A percentile compares a stretch with the other conserved stretches of the same genome.
Conservation (phyloP, 2,329 filamentous ascomycete species). For the Dichotomopilus funicola region DNA sequence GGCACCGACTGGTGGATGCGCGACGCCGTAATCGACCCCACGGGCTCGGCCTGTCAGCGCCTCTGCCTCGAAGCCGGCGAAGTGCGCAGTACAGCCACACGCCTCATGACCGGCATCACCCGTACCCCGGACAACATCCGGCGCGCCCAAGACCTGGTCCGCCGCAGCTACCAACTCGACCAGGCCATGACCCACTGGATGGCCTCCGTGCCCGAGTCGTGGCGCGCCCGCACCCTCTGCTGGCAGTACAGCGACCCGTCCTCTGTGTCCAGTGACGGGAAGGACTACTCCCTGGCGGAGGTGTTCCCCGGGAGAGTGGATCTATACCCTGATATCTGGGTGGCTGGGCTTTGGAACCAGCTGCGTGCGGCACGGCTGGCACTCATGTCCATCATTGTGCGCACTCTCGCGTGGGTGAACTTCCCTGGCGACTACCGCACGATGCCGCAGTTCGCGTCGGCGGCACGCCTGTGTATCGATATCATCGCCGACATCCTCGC, state of each 20-base stretch:
- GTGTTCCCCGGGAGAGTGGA: slow-evolving; percentile 57
- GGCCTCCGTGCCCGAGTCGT: slow-evolving; percentile 42
- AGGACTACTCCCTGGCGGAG: slow-evolving; percentile 48
- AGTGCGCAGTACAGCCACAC: slow-evolving; percentile 48
- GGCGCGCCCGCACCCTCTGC: slow-evolving; percentile 45
- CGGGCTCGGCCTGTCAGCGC: slow-evolving; percentile 42
- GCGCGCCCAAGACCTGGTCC: slow-evolving; percentile 46
- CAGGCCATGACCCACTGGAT: slow-evolving; percentile 48
- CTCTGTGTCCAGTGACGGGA: slow-evolving; percentile 27
- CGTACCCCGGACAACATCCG: slow-evolving; percentile 45
- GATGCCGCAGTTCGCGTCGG: slow-evolving; percentile 54
- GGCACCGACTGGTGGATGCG: slow-evolving; percentile 52
- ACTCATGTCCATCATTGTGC: slow-evolving; percentile 48
- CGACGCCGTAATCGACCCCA: slow-evolving; percentile 44
- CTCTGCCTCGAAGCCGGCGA: slow-evolving; percentile 50
- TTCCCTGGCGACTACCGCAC: slow-evolving; percentile 56
- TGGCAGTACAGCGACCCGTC: slow-evolving; percentile 51
- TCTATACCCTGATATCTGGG: slow-evolving; percentile 52
- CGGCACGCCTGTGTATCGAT: slow-evolving; percentile 44
- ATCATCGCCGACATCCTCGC: slow-evolving; percentile 54
- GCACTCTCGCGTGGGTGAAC: slow-evolving; percentile 55
- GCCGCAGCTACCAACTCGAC: slow-evolving; percentile 46
- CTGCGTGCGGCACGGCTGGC: slow-evolving; percentile 48
- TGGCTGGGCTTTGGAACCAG: slow-evolving; percentile 53
- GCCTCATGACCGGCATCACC: slow-evolving; percentile 39